A percentile compares a stretch with the other conserved stretches of the same genome.
These are phyloP conservation scores for Prunus dulcis DNA, from an alignment of 306 rosid genomes.

Conservation along the genomic window DNA sequence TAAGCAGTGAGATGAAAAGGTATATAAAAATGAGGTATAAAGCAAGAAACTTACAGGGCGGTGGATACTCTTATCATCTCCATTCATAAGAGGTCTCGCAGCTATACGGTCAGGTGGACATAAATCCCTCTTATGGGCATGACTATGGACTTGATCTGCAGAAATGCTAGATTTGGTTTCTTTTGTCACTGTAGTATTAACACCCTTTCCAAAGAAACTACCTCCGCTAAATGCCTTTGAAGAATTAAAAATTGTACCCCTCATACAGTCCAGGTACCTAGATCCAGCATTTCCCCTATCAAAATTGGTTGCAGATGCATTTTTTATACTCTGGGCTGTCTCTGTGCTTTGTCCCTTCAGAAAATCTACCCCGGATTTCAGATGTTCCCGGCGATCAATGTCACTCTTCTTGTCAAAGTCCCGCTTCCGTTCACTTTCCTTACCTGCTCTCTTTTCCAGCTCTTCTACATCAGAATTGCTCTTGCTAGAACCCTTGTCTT, in stretches of 20 bases:
- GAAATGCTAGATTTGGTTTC: slow-evolving; percentile 61
- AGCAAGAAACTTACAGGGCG: slow-evolving; percentile 64
- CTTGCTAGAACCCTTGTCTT: slow-evolving; percentile 86
- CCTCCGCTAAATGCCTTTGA: slow-evolving; percentile 87
- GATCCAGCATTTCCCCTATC: slow-evolving; percentile 67
- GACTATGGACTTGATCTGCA: slow-evolving; percentile 58
- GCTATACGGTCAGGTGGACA: slow-evolving; percentile 58
- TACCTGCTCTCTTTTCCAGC: slow-evolving; percentile 73
- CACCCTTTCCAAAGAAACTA: slow-evolving; percentile 72
- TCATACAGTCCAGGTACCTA: slow-evolving; percentile 89
- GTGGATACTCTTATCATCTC: slow-evolving; percentile 62
- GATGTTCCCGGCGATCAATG: slow-evolving; percentile 58
- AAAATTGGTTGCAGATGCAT: slow-evolving; percentile 42
- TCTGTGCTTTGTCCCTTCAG: slow-evolving; percentile 54
- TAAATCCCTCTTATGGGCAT: slow-evolving; percentile 55
- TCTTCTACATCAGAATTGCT: slow-evolving; percentile 97
- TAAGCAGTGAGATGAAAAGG: slow-evolving; percentile 3
- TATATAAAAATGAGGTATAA: slow-evolving; percentile 11
- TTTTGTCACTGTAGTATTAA: slow-evolving; percentile 49
- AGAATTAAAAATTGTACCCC: slow-evolving; percentile 83
- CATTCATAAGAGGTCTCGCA: slow-evolving; percentile 51
- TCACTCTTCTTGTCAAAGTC: slow-evolving; percentile 71
- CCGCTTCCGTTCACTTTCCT: slow-evolving; percentile 75
- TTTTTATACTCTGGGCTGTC: slow-evolving; percentile 49
- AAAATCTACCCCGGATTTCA: slow-evolving; percentile 55